Evolutionary conservation across 177 flowering plant genomes (phyloP).

Genomic region (Vitis hybrid): DNA sequence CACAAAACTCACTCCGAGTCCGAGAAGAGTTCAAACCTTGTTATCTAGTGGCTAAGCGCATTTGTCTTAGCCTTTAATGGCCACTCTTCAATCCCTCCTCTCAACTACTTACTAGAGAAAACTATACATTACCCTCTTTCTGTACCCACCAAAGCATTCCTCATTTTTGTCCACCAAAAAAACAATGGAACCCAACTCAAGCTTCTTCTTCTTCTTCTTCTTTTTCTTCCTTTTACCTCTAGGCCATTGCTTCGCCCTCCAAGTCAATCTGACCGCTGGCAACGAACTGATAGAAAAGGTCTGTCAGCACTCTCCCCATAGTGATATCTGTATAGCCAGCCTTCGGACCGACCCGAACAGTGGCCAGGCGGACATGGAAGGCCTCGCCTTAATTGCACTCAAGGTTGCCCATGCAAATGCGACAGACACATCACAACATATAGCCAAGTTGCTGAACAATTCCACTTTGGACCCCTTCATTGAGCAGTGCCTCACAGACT

Average conservation of each 20-base stretch:
- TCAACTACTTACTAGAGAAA: no score
- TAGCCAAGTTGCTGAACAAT: slow-evolving; percentile 5
- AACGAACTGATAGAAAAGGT: slow-evolving; percentile 9
- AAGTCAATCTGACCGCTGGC: background rate
- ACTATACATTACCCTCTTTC: no score
- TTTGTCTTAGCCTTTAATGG: no score
- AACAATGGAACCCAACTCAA: slow-evolving; percentile 4
- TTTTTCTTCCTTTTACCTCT: slow-evolving; percentile 5
- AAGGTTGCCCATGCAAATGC: slow-evolving; percentile 21
- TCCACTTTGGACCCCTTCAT: slow-evolving; percentile 14
- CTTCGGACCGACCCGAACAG: slow-evolving; percentile 19
- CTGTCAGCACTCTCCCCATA: slow-evolving; percentile 14
- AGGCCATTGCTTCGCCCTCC: slow-evolving; percentile 3
- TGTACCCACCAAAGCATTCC: no score
- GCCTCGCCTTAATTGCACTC: slow-evolving; percentile 24
- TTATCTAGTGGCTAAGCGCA: no score
- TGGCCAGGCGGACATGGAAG: slow-evolving; percentile 7
- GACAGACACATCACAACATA: background rate
- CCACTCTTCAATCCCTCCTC: no score
- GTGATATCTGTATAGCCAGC: slow-evolving; percentile 22
- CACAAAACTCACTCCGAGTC: no score
- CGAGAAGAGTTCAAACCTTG: no score
- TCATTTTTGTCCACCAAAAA: background rate
- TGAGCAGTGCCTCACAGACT: slow-evolving; percentile 30
- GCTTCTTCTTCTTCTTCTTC: no score